These are phyloP conservation scores for Tolypocladium tundrense DNA, from an alignment of 2,329 filamentous ascomycete species.

Conservation along the genomic window DNA sequence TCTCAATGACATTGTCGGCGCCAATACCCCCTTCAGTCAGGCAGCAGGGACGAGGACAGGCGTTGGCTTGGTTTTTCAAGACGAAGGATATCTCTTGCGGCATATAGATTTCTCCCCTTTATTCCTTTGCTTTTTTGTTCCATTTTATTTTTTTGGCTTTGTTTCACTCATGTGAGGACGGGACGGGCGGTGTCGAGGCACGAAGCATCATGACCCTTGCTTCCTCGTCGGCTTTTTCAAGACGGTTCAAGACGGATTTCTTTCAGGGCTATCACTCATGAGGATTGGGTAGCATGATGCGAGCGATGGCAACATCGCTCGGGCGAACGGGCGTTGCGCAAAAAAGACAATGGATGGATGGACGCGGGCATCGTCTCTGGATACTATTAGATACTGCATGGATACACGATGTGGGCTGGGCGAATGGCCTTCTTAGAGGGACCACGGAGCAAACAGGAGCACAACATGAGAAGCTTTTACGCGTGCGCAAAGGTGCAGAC, in stretches of 20 bases:
- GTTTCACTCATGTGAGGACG: constrained; percentile 1
- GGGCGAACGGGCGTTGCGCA: not conserved
- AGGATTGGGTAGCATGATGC: not conserved
- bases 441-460: not conserved
- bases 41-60: constrained; percentile 1
- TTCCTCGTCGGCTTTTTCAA: not conserved
- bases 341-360: not conserved
- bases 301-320: constrained; percentile 3
- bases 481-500: not conserved
- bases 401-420: not conserved
- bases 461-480: not conserved
- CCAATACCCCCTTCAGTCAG: constrained; percentile 7
- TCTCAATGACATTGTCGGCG: not conserved
- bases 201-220: not conserved
- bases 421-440: not conserved
- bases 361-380: not conserved
- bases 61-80: constrained; percentile 2
- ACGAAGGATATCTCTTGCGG: not conserved
- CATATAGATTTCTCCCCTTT: not conserved
- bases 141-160: not conserved
- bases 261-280: not conserved
- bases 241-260: not conserved
- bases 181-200: not conserved
- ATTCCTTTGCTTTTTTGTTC: not conserved
- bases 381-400: not conserved